Base-by-base conservation (phyloP, 1,284 basidiomycete species). In the Irpex lacteus region DNA sequence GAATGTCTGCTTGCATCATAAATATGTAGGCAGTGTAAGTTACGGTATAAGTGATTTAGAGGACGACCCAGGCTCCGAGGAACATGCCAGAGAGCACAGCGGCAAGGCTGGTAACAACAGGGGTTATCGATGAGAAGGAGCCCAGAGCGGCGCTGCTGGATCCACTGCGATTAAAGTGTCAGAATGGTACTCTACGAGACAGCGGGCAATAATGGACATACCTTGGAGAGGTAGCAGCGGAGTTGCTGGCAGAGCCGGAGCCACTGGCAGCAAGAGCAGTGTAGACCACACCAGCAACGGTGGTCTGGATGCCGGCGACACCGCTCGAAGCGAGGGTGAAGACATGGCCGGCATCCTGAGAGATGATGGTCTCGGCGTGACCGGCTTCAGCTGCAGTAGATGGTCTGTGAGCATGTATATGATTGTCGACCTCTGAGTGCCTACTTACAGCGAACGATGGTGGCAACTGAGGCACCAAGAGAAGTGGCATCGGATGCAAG, bases 391-490 rank as follows among this genome's bases (percentile, higher is more conserved):
- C 87, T 88, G 67, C 38, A 59, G 13, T 9, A 49, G 63, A 34
- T 6, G 34, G 32, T 65, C 18, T 47, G 40, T 52, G 26, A 52
- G 11, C 15, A 9, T 32, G 18, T 26, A 32, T 53, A 15, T 38
- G 57, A 54, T 3, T 15, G 40, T 54, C 7, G 59, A 32, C 53
- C 47, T 7, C 54, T 21, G 9, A 36, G 37, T 50, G 54, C 38
- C 37, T 52, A 76, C 84, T 62, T 62, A 85, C 87, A 85, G 15
- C 84, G 86, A 4, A 87, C 79, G 7, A 76, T 76, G 50, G 80
- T 75, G 56, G 80, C 76, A 34, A 85, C 63, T 7, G 37, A 58
- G 4, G 38, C 55, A n/a, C 36, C 21, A n/a, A 60, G 55, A 3
- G 72, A 73, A 1, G 75, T 75, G 1, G 66, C 72, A 44, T 69